Conservation (phyloP, 1,284 basidiomycete genomes). For the Calocybe gambosa region DNA sequence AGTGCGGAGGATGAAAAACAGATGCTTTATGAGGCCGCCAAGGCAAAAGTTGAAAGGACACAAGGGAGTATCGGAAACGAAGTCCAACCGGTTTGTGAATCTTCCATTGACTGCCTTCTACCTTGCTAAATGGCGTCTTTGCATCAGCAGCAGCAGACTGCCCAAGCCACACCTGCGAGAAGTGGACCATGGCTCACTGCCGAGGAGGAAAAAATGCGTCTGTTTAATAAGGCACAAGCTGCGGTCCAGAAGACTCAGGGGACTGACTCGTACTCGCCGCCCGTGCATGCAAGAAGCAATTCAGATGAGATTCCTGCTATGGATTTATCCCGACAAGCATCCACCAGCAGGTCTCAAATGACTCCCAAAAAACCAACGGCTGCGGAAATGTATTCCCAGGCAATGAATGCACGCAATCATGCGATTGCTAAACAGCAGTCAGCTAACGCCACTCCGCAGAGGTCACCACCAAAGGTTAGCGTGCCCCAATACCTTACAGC, state of each 20-base stretch:
- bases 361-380: conserved; percentile 10
- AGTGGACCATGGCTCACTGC: conserved; percentile 49
- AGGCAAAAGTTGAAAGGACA: conserved; percentile 50
- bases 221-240: conserved; percentile 64
- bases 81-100: conserved; percentile 27
- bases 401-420: conserved; percentile 23
- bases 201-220: conserved; percentile 63
- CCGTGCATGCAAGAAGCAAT: conserved; percentile 26
- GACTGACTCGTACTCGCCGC: conserved; percentile 20
- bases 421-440: conserved; percentile 10
- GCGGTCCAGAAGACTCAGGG: conserved; percentile 48
- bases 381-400: conserved; percentile 27
- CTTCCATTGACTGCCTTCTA: not conserved
- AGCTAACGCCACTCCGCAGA: conserved; percentile 11
- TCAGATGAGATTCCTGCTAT: conserved; percentile 20
- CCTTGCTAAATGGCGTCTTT: not conserved
- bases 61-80: conserved; percentile 38
- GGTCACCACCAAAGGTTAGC: conserved; percentile 9
- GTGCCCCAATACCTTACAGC: conserved; percentile 41
- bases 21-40: conserved; percentile 59
- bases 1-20: conserved; percentile 65
- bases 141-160: conserved; percentile 10
- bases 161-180: conserved; percentile 4
- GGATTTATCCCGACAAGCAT: conserved; percentile 16
- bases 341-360: conserved; percentile 20